These are phyloP conservation scores for Starmerella gropengiesseri DNA, from an alignment of 805 yeast species.

Conservation along the genomic window DNA sequence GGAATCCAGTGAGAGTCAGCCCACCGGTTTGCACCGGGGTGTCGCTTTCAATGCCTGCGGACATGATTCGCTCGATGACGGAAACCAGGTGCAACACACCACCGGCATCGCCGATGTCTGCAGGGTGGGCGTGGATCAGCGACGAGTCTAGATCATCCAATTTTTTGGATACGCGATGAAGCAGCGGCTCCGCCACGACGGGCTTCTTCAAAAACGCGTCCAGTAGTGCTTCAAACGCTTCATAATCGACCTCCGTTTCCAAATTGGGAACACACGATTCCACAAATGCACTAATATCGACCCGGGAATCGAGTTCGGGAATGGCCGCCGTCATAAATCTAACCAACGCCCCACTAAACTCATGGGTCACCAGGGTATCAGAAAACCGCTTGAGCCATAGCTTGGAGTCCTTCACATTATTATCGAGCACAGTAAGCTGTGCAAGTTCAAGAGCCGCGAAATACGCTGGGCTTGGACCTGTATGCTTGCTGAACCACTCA, in stretches of 20 bases:
- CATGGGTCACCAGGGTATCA: conserved; percentile 10
- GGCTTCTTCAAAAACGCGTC: conserved; percentile 7
- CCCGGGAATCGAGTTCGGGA: conserved; percentile 8
- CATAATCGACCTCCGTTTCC: conserved; percentile 18
- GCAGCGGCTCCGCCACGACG: conserved; percentile 9
- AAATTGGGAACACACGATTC: conserved; percentile 7
- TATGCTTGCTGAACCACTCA: conserved; percentile 17
- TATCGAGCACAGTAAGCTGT: conserved; percentile 17
- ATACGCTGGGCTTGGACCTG: conserved; percentile 6
- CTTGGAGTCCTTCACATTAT: conserved; percentile 12
- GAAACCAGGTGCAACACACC: conserved; percentile 9
- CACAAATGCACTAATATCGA: conserved; percentile 6
- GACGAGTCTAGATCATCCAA: not conserved
- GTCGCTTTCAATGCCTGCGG: conserved; percentile 5
- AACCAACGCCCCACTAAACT: conserved; percentile 7
- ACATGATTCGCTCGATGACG: conserved; percentile 9
- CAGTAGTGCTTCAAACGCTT: conserved; percentile 14
- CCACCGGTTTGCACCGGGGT: conserved; percentile 7
- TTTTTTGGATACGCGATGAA: conserved; percentile 4
- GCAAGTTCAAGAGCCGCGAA: conserved; percentile 15
- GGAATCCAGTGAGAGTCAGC: conserved; percentile 33
- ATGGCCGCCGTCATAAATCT: conserved; percentile 16
- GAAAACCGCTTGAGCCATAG: conserved; percentile 18
- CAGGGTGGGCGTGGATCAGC: not conserved
- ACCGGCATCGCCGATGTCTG: conserved; percentile 8